Evolutionary conservation across 768 basidiomycete genomes (phyloP).

Genomic region (Russula emetica): DNA sequence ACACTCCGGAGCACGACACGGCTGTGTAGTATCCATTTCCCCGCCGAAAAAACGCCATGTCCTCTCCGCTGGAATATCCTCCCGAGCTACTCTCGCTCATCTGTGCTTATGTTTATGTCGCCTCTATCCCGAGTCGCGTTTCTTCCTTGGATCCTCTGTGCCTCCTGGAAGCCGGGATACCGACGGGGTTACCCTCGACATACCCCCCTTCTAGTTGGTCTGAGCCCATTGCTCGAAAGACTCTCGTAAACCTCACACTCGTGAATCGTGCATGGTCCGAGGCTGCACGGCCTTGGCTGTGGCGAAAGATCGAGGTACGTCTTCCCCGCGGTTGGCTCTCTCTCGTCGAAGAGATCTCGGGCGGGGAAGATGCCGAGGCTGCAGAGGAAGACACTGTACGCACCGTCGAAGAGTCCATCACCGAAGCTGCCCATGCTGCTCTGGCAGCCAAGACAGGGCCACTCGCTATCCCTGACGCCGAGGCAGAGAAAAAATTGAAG

Average conservation of each 20-base stretch:
- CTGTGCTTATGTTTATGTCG: slow-evolving; percentile 65
- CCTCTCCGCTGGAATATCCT: slow-evolving; percentile 48
- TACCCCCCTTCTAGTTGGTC: slow-evolving; percentile 66
- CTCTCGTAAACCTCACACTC: slow-evolving; percentile 67
- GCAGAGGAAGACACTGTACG: slow-evolving; percentile 52
- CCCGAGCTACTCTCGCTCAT: slow-evolving; percentile 69
- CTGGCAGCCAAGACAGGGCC: slow-evolving; percentile 39
- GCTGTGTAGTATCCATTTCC: neutral
- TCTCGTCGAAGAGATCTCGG: slow-evolving; percentile 73
- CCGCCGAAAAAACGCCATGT: slow-evolving; percentile 2
- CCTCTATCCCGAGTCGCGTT: slow-evolving; percentile 50
- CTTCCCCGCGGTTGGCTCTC: slow-evolving; percentile 82
- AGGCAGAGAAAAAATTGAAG: slow-evolving; percentile 45
- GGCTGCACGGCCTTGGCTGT: slow-evolving; percentile 85
- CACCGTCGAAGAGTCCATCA: slow-evolving; percentile 63
- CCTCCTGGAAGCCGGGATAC: slow-evolving; percentile 41
- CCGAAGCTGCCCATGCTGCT: slow-evolving; percentile 61
- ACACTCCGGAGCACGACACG: neutral
- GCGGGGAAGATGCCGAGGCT: slow-evolving; percentile 55
- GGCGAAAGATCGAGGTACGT: slow-evolving; percentile 78
- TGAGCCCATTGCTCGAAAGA: slow-evolving; percentile 58
- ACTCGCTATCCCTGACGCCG: slow-evolving; percentile 11
- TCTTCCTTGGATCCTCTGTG: slow-evolving; percentile 69
- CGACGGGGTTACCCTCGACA: slow-evolving; percentile 68
- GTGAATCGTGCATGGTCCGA: slow-evolving; percentile 75